phyloP scores from a whole-genome alignment of 2,329 filamentous ascomycete species.

The Sphaerulina musiva region DNA sequence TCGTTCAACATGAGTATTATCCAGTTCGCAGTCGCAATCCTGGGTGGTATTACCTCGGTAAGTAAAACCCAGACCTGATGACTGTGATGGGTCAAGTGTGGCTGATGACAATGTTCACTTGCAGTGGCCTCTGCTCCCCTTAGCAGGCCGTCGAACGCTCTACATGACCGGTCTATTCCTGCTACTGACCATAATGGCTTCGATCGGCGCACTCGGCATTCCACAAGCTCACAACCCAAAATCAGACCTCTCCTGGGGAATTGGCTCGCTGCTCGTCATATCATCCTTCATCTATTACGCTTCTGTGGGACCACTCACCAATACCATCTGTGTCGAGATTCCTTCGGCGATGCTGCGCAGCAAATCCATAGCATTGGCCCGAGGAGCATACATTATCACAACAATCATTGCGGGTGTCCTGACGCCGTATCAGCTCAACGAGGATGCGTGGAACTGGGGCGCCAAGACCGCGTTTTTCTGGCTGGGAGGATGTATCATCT shows the following conservation, averaged over 20 bases:
- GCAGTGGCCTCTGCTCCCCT: conserved; percentile 31
- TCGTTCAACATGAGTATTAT: conserved; percentile 32
- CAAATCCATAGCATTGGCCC: conserved; percentile 29
- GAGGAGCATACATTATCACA: conserved; percentile 29
- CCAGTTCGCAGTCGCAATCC: conserved; percentile 34
- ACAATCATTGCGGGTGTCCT: conserved; percentile 32
- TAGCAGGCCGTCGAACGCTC: conserved; percentile 33
- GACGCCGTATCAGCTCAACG: conserved; percentile 36
- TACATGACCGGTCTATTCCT: conserved; percentile 27
- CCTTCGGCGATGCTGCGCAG: conserved; percentile 26
- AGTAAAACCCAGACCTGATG: not conserved
- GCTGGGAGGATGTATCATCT: conserved; percentile 31
- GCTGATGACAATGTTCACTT: not conserved
- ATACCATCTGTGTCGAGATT: conserved; percentile 27
- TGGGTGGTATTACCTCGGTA: conserved; percentile 28
- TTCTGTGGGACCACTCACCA: conserved; percentile 25
- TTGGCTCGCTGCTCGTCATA: conserved; percentile 21
- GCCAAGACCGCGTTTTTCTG: conserved; percentile 40
- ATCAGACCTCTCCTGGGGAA: conserved; percentile 18
- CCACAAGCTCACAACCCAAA: conserved; percentile 12
- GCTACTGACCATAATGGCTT: conserved; percentile 15
- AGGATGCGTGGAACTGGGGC: conserved; percentile 27
- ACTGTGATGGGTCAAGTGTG: not conserved
- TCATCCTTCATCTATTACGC: conserved; percentile 21
- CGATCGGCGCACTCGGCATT: conserved; percentile 21